These are phyloP conservation scores for Penicillium italicum DNA, from an alignment of 2,329 filamentous ascomycete species.

Conservation along the genomic window DNA sequence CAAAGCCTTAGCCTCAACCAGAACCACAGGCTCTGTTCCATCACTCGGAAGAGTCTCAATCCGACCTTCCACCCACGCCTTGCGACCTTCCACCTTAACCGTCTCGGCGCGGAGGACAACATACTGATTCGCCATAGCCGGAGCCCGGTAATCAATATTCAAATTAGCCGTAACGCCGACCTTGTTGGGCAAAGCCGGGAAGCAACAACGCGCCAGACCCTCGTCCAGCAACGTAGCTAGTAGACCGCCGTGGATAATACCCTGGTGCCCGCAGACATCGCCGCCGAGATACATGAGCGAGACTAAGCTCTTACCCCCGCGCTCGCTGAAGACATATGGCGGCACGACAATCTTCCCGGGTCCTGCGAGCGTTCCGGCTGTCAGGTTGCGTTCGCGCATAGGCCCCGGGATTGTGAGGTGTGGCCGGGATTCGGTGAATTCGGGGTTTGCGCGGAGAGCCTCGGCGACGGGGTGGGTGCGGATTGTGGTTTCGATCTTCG, in stretches of 20 bases:
- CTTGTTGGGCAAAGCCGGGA: conserved; percentile 80
- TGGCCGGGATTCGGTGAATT: conserved; percentile 72
- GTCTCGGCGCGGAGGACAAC: conserved; percentile 77
- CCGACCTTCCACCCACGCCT: conserved; percentile 87
- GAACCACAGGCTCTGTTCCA: conserved; percentile 60
- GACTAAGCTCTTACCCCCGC: conserved; percentile 65
- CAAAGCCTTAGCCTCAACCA: conserved; percentile 79
- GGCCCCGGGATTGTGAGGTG: conserved; percentile 77
- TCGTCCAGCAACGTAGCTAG: conserved; percentile 93
- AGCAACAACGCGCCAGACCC: conserved; percentile 81
- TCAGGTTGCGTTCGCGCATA: conserved; percentile 72
- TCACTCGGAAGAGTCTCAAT: conserved; percentile 72
- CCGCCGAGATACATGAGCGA: conserved; percentile 73
- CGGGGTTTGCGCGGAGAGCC: conserved; percentile 63
- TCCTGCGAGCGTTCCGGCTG: conserved; percentile 73
- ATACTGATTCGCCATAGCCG: conserved; percentile 70
- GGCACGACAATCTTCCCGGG: conserved; percentile 74
- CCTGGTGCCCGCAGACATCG: conserved; percentile 82
- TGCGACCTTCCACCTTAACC: conserved; percentile 81
- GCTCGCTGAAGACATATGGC: conserved; percentile 71
- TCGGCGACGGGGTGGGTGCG: conserved; percentile 69
- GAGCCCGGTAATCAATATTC: conserved; percentile 75
- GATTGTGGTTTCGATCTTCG: conserved; percentile 68
- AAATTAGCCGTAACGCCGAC: conserved; percentile 79
- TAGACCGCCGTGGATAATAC: conserved; percentile 84